A percentile compares a stretch with the other conserved stretches of the same genome.
Evolutionary conservation across 2,329 filamentous ascomycete genomes (phyloP).

Genomic region (Lasiodiplodia sp.): DNA sequence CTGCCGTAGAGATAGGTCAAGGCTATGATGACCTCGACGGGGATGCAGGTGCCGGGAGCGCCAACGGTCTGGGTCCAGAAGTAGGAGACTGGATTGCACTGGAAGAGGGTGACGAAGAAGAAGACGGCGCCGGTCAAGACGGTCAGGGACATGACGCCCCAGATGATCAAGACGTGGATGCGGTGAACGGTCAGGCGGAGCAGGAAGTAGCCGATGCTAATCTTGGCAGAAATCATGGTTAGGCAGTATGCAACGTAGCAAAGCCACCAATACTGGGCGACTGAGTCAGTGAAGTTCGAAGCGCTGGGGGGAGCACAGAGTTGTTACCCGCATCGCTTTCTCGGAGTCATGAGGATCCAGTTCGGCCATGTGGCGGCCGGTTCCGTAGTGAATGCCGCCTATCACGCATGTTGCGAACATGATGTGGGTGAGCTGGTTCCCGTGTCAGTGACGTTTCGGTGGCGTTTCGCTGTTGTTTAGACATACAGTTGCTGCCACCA

Average conservation of each 20-base stretch:
- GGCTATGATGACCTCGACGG: slow-evolving; percentile 50
- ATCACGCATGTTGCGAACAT: slow-evolving; percentile 28
- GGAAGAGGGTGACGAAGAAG: slow-evolving; percentile 59
- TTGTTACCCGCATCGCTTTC: slow-evolving; percentile 36
- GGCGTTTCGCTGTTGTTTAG: background rate
- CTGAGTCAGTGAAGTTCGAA: background rate
- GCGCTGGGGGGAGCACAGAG: background rate
- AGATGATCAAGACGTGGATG: slow-evolving; percentile 44
- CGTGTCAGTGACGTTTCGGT: slow-evolving; percentile 37
- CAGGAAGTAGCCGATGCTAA: slow-evolving; percentile 23
- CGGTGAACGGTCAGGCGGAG: slow-evolving; percentile 18
- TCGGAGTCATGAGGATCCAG: slow-evolving; percentile 36
- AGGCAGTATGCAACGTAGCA: slow-evolving; percentile 30
- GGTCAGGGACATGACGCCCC: slow-evolving; percentile 44
- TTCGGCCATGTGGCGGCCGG: slow-evolving; percentile 34
- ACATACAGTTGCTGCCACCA: slow-evolving; percentile 34
- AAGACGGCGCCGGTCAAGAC: slow-evolving; percentile 49
- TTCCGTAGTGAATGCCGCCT: slow-evolving; percentile 30
- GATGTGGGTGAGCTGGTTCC: background rate
- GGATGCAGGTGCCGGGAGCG: slow-evolving; percentile 51
- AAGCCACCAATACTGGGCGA: slow-evolving; percentile 28
- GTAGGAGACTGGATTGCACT: slow-evolving; percentile 58
- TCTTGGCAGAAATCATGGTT: slow-evolving; percentile 29
- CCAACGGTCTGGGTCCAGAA: slow-evolving; percentile 57
- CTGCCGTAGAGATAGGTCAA: slow-evolving; percentile 57